A percentile compares a stretch with the other conserved stretches of the same genome.
Conservation (phyloP, 1,284 basidiomycete genomes). For the Malassezia obtusa region DNA sequence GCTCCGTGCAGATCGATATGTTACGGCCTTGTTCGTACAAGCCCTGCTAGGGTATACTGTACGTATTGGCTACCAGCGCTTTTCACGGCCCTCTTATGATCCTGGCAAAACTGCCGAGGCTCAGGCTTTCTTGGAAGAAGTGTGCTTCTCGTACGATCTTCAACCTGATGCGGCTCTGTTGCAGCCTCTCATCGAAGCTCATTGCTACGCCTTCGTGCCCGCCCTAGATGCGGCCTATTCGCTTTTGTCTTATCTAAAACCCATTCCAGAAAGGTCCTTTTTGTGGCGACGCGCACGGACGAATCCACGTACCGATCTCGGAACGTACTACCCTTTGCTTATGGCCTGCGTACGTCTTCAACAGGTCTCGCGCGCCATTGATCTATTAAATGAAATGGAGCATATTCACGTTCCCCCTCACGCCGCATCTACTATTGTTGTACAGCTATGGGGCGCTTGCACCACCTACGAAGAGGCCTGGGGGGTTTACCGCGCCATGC, state of each 20-base stretch:
- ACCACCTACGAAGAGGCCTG: conserved; percentile 22
- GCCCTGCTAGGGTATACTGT: conserved; percentile 8
- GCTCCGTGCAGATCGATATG: conserved; percentile 5
- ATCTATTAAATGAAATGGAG: conserved; percentile 17
- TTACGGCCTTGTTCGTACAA: conserved; percentile 16
- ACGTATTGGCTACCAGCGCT: neutral
- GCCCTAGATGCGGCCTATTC: conserved; percentile 21
- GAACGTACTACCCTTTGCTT: conserved; percentile 20
- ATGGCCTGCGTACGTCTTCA: conserved; percentile 23
- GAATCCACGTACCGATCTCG: conserved; percentile 1
- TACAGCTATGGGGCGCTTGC: conserved; percentile 18
- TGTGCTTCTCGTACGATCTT: conserved; percentile 5
- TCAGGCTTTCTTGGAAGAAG: conserved; percentile 25
- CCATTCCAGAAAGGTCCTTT: neutral
- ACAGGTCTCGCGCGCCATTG: conserved; percentile 18
- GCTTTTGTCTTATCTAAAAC: conserved; percentile 19
- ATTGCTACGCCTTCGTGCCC: conserved; percentile 31
- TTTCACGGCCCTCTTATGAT: conserved; percentile 10
- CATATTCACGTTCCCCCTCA: conserved; percentile 11
- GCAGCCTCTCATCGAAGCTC: conserved; percentile 25
- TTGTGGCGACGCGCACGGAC: neutral
- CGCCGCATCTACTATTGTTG: conserved; percentile 13
- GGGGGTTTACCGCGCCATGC: conserved; percentile 19
- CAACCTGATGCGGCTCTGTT: conserved; percentile 22
- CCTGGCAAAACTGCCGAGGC: conserved; percentile 24